A percentile compares a stretch with the other conserved stretches of the same genome.
phyloP scores from a whole-genome alignment of 2,329 filamentous ascomycete genomes.

The Hortaea sp. region DNA sequence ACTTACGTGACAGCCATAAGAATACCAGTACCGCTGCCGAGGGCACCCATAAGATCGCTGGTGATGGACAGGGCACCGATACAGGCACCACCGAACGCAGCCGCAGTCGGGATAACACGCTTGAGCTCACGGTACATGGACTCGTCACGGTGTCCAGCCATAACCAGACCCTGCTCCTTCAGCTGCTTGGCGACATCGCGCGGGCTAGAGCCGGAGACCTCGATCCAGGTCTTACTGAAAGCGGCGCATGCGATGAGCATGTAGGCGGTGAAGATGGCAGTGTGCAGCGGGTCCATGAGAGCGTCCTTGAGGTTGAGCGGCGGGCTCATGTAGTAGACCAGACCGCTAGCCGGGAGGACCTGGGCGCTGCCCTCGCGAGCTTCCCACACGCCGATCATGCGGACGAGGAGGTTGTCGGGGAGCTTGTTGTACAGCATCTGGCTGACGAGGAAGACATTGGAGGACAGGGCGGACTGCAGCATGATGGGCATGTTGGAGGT shows the following conservation, averaged over 20 bases:
- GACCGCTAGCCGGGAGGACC: conserved; percentile 83
- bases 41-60: conserved; percentile 88
- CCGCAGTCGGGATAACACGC: conserved; percentile 95
- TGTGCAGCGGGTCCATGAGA: conserved; percentile 93
- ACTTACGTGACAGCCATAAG: conserved; percentile 96
- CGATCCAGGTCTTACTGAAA: conserved; percentile 99
- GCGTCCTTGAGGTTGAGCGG: conserved; percentile 96
- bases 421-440: conserved; percentile 99
- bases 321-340: conserved; percentile 99
- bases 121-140: conserved; percentile 99
- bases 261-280: conserved; percentile 87
- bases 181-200: conserved; percentile 98
- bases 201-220: conserved; percentile 94
- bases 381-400: conserved; percentile 97
- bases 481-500: conserved; percentile 99
- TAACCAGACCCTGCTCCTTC: conserved; percentile 98
- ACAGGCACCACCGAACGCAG: conserved; percentile 96
- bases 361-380: conserved; percentile 91
- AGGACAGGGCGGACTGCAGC: conserved; percentile 96
- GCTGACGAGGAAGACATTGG: conserved; percentile 97
- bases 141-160: conserved; percentile 98
- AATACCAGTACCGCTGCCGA: conserved; percentile 95
- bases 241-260: conserved; percentile 96
- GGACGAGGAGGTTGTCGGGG: conserved; percentile 96
- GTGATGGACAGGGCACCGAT: conserved; percentile 95